These are phyloP conservation scores for Lachancea cidri DNA, from an alignment of 805 yeast genomes.

Conservation along the genomic window DNA sequence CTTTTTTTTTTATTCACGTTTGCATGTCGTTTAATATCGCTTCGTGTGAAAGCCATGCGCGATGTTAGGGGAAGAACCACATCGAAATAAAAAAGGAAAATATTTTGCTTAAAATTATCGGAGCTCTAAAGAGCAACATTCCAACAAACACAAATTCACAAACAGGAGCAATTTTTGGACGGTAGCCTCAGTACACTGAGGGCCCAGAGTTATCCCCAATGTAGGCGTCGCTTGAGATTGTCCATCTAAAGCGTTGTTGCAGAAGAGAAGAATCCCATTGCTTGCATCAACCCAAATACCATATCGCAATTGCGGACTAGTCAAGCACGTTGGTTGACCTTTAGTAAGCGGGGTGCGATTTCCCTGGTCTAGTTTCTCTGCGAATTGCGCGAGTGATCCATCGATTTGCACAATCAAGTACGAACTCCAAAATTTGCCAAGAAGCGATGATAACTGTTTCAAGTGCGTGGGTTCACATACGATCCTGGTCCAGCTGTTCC, in stretches of 20 bases:
- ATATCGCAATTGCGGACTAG: constrained; percentile 5
- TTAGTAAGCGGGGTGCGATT: too few species aligned
- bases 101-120: background rate
- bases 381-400: constrained; percentile 4
- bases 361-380: too few species aligned
- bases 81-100: background rate
- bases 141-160: constrained; percentile 19
- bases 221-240: constrained; percentile 13
- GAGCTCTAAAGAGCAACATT: constrained; percentile 13
- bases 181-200: constrained; percentile 6
- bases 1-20: background rate
- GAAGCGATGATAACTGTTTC: constrained; percentile 3
- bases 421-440: constrained; percentile 4
- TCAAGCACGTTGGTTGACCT: too few species aligned
- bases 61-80: background rate
- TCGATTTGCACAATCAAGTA: constrained; percentile 5
- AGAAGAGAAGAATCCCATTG: constrained; percentile 19
- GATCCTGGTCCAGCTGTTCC: constrained; percentile 7
- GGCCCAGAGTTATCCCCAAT: constrained; percentile 9
- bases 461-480: constrained; percentile 1
- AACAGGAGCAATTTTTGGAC: constrained; percentile 17
- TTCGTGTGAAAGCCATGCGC: background rate
- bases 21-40: background rate
- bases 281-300: constrained; percentile 22
- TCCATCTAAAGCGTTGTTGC: constrained; percentile 9